A percentile compares a stretch with the other conserved stretches of the same genome.
phyloP scores from a whole-genome alignment of 208 protist genomes.

The Angomonas ambiguus region DNA sequence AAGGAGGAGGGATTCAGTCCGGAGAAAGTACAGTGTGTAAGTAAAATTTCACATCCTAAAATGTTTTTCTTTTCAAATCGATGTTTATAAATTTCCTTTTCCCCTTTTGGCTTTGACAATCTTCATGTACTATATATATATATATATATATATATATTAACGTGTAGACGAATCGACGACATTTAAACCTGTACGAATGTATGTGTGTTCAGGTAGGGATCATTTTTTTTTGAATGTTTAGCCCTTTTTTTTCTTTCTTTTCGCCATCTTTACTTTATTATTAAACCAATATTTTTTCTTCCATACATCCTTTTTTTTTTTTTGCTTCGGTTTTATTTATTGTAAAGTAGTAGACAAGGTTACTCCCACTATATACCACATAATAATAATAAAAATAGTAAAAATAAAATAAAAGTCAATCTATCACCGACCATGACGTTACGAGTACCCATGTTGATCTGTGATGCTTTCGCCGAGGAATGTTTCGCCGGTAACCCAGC shows the following conservation, averaged over 20 bases:
- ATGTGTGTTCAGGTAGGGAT: background rate
- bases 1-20: too few relatives aligned
- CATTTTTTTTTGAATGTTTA: background rate
- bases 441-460: constrained; percentile 46
- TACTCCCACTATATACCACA: constrained; percentile 10
- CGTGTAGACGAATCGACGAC: background rate
- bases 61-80: too few relatives aligned
- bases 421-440: constrained; percentile 22
- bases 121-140: too few relatives aligned
- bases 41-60: too few relatives aligned
- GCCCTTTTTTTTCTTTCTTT: constrained; percentile 2
- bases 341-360: background rate
- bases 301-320: constrained; percentile 6
- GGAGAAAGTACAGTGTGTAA: too few relatives aligned
- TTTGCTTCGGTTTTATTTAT: constrained; percentile 1
- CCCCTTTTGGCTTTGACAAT: too few relatives aligned
- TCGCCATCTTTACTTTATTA: constrained; percentile 7
- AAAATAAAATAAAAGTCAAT: background rate
- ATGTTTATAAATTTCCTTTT: too few relatives aligned
- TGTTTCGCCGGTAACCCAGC: constrained; percentile 67
- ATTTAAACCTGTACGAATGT: background rate
- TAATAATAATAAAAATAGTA: constrained; percentile 6
- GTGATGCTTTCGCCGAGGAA: constrained; percentile 56
- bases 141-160: constrained; percentile 15
- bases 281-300: constrained; percentile 11